Base-by-base conservation (phyloP, 1,139 yeast genomes). In the Suhomyces guaymorum region DNA sequence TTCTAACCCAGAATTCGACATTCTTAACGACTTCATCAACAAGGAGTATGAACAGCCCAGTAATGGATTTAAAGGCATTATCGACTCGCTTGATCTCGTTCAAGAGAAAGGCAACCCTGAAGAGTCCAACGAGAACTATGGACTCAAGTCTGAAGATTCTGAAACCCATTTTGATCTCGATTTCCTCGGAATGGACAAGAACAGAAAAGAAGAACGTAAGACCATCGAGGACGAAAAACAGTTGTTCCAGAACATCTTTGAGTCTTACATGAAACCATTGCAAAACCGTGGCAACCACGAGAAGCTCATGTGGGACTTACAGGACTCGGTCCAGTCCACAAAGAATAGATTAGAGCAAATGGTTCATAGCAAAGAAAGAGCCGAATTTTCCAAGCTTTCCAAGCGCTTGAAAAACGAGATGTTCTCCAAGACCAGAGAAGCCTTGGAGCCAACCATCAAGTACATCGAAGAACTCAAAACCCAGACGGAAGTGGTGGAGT, bases 361-460 rank as follows among this genome's bases (percentile, higher is more conserved):
- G 26, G 37, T 35, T 13, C 32, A 24, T 10, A 31, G 35, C 15
- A 30, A 34, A 11, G 28, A 36, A n/a, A 32, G 24, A 13, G 38
- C 34, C 15, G 46, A 40, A 12, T 41, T 48, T 25, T 24, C 47
- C 16, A 37, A 35, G 16, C 47, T 47, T 12, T 46, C 49, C 5
- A 26, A 33, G 2, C 30, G 44, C 19, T 37, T 49, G 23, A 42
- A 43, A 21, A 41, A 37, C 21, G 51, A 51, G 22, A 40, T 59
- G 30, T 48, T 55, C 30, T 32, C 42, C 7, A 41, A 48, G 35
- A 46, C 55, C 6, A 42, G 44, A 13, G 43, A 31, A 3, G 60
- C 66, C 0, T 50, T 66, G 33, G 30, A 19, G 1, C 64, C 66
- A 7, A 56, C 66, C 1, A 30, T 59, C 4, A 34, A 44, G 1